Evolutionary conservation across 495 filamentous ascomycete genomes (phyloP).

Genomic region (Cercophora scortea): DNA sequence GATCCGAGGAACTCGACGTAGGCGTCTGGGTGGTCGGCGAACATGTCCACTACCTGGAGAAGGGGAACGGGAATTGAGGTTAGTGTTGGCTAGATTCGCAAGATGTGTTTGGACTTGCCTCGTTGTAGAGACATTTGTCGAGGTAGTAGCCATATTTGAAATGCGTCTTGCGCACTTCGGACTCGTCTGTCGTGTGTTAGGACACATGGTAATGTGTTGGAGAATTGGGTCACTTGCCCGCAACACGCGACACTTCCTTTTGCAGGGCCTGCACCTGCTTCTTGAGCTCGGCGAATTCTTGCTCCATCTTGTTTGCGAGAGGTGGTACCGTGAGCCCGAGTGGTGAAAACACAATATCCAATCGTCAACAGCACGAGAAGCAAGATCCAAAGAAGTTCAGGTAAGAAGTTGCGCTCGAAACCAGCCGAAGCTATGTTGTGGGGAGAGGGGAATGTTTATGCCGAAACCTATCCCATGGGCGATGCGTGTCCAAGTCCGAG

Average conservation of each 20-base stretch:
- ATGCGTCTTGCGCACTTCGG: conserved; percentile 45
- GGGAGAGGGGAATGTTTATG: no score
- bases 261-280: conserved; percentile 29
- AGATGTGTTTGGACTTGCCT: conserved; percentile 20
- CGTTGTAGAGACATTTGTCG: conserved; percentile 51
- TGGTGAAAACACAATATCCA: background rate
- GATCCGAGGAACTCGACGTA: conserved; percentile 50
- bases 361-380: background rate
- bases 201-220: no score
- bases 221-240: conserved; percentile 11
- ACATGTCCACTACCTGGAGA: conserved; percentile 40
- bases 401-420: background rate
- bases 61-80: background rate
- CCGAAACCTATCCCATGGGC: no score
- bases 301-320: conserved; percentile 18
- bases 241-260: conserved; percentile 27
- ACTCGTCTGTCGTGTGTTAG: conserved; percentile 28
- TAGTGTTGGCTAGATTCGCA: background rate
- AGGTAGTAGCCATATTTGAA: conserved; percentile 53
- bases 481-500: no score
- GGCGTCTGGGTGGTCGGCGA: conserved; percentile 43
- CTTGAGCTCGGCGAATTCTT: conserved; percentile 36
- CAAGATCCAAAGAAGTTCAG: no score
- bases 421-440: background rate
- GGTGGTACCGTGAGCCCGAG: background rate